These are phyloP conservation scores for Xylaria hypoxylon DNA, from an alignment of 2,329 filamentous ascomycete genomes.

Conservation along the genomic window DNA sequence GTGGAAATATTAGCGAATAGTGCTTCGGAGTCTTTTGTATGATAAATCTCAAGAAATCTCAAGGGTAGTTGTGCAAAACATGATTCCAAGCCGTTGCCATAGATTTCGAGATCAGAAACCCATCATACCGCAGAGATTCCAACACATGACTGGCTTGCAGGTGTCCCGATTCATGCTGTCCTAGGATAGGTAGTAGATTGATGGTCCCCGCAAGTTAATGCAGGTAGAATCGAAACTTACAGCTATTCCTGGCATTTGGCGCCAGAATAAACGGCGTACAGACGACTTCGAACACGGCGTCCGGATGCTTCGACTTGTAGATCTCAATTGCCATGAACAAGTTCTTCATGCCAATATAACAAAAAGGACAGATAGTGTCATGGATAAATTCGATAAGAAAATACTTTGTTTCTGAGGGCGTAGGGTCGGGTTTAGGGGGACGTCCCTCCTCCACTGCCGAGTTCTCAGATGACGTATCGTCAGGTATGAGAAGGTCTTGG, in stretches of 20 bases:
- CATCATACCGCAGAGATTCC: constrained; percentile 1
- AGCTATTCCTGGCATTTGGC: constrained; percentile 45
- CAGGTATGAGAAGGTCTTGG: constrained; percentile 46
- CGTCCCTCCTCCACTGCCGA: constrained; percentile 16
- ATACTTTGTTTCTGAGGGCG: constrained; percentile 40
- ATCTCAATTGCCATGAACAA: constrained; percentile 59
- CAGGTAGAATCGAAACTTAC: constrained; percentile 43
- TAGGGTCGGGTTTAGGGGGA: neutral
- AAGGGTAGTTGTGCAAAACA: neutral
- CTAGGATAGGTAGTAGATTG: constrained; percentile 3
- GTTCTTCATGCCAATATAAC: constrained; percentile 61
- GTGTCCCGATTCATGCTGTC: neutral
- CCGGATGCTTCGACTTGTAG: constrained; percentile 56
- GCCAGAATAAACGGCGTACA: constrained; percentile 62
- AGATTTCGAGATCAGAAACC: neutral
- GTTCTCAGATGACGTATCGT: constrained; percentile 31
- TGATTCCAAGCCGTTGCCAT: neutral
- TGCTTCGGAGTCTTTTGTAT: neutral
- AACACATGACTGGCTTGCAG: neutral
- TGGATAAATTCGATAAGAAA: constrained; percentile 61
- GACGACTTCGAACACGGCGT: constrained; percentile 59
- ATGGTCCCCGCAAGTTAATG: neutral
- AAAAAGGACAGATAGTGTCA: constrained; percentile 65
- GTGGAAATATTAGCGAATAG: constrained; percentile 23
- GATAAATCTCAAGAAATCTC: neutral